A percentile compares a stretch with the other conserved stretches of the same genome.
These are phyloP conservation scores for Rubus parviflorus DNA, from an alignment of 306 rosid species.

Conservation along the genomic window DNA sequence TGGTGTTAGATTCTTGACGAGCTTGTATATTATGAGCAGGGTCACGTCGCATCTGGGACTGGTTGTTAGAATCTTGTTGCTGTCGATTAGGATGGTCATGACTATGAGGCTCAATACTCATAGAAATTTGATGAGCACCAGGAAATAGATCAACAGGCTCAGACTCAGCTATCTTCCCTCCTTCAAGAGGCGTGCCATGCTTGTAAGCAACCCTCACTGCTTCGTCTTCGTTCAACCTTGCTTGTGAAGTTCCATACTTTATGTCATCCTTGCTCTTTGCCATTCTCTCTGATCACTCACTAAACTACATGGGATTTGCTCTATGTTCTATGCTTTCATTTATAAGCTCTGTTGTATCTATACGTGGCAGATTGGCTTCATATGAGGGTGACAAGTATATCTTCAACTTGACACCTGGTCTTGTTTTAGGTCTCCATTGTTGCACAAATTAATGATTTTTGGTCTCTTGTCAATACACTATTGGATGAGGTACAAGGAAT, in stretches of 20 bases:
- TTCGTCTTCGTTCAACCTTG: slow-evolving; percentile 53
- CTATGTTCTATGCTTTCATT: neutral
- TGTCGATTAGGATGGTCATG: neutral
- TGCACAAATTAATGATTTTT: neutral
- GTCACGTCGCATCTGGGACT: slow-evolving; percentile 29
- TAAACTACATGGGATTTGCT: neutral
- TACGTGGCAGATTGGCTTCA: neutral
- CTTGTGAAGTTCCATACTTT: slow-evolving; percentile 54
- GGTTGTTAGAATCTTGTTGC: neutral
- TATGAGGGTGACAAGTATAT: neutral
- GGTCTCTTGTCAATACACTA: neutral
- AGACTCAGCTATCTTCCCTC: slow-evolving; percentile 61
- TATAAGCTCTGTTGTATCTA: neutral
- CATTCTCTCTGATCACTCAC: slow-evolving; percentile 22
- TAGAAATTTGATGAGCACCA: slow-evolving; percentile 37
- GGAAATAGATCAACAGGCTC: slow-evolving; percentile 48
- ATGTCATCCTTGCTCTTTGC: slow-evolving; percentile 59
- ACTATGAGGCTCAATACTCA: neutral
- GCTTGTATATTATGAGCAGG: neutral
- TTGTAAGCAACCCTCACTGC: slow-evolving; percentile 46
- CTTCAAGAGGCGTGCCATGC: slow-evolving; percentile 70
- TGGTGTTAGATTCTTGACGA: slow-evolving; percentile 28
- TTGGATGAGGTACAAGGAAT: neutral
- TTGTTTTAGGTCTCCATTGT: neutral
- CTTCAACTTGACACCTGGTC: neutral